phyloP scores from a whole-genome alignment of 2,329 filamentous ascomycete species.

The Paraphoma sp. region DNA sequence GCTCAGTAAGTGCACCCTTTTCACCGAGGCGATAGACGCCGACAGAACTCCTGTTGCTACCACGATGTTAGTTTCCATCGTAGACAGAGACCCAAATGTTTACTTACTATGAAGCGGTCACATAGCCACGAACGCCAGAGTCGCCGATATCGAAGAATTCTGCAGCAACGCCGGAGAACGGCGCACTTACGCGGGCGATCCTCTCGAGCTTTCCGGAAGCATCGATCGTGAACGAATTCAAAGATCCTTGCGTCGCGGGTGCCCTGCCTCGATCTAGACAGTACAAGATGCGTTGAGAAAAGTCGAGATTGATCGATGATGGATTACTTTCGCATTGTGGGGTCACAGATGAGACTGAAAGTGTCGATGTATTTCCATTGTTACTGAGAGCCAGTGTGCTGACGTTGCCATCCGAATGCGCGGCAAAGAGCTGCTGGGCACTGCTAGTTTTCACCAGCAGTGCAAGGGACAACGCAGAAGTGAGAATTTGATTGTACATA shows the following conservation, averaged over 20 bases:
- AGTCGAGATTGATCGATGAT: slow-evolving; percentile 17
- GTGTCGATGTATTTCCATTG: slow-evolving; percentile 2
- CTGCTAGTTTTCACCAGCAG: neutral
- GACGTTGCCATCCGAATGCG: slow-evolving; percentile 18
- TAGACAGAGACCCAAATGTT: neutral
- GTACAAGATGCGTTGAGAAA: slow-evolving; percentile 13
- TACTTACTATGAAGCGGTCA: slow-evolving; percentile 17
- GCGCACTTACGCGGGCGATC: slow-evolving; percentile 15
- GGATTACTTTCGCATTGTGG: slow-evolving; percentile 13
- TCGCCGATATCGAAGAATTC: slow-evolving; percentile 5
- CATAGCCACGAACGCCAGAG: slow-evolving; percentile 9
- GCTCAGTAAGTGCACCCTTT: slow-evolving; percentile 5
- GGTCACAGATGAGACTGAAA: slow-evolving; percentile 12
- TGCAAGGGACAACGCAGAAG: neutral
- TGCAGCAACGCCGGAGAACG: slow-evolving; percentile 18
- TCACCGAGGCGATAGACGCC: slow-evolving; percentile 13
- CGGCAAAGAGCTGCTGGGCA: slow-evolving; percentile 16
- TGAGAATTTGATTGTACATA: slow-evolving; percentile 1
- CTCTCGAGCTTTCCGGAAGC: slow-evolving; percentile 4
- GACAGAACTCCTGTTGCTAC: slow-evolving; percentile 15
- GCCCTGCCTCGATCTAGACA: slow-evolving; percentile 19
- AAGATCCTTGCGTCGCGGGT: slow-evolving; percentile 11
- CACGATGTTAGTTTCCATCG: neutral
- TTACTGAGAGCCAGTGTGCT: slow-evolving; percentile 12
- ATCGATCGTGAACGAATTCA: slow-evolving; percentile 15